Conservation (phyloP, 805 yeast species). For the Monosporozyma solicola region DNA sequence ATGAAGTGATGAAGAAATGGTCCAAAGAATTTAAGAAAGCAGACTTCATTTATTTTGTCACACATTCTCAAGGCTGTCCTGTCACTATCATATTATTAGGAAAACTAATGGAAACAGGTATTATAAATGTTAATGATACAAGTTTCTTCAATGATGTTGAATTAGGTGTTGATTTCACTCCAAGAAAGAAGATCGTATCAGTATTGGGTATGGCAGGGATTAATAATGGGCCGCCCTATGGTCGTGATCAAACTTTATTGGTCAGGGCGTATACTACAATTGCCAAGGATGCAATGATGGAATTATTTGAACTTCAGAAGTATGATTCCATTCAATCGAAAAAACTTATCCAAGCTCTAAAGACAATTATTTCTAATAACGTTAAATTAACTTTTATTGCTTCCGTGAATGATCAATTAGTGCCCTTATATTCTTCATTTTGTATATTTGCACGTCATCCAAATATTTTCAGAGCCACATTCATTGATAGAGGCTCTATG, state of each 20-base stretch:
- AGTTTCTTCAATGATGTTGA: slow-evolving; percentile 13
- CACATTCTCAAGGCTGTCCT: slow-evolving; percentile 95
- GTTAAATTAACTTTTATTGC: slow-evolving; percentile 79
- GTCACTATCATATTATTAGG: slow-evolving; percentile 79
- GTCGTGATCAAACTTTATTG: slow-evolving; percentile 76
- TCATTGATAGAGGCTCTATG: slow-evolving; percentile 71
- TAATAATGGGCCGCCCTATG: slow-evolving; percentile 88
- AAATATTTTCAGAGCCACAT: slow-evolving; percentile 79
- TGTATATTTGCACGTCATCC: slow-evolving; percentile 84
- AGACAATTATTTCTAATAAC: slow-evolving; percentile 55
- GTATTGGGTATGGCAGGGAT: slow-evolving; percentile 93
- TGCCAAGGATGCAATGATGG: slow-evolving; percentile 79
- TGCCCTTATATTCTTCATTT: slow-evolving; percentile 82
- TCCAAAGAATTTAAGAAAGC: slow-evolving; percentile 43
- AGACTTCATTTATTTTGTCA: slow-evolving; percentile 83
- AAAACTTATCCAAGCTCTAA: slow-evolving; percentile 58
- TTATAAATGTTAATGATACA: slow-evolving; percentile 30
- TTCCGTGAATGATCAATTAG: slow-evolving; percentile 86
- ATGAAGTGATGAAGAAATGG: slow-evolving; percentile 64
- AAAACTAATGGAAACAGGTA: slow-evolving; percentile 53
- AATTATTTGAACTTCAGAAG: slow-evolving; percentile 81
- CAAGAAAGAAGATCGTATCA: slow-evolving; percentile 43
- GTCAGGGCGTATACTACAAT: slow-evolving; percentile 85
- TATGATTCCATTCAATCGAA: slow-evolving; percentile 63
- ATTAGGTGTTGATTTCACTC: slow-evolving; percentile 4